phyloP scores from a whole-genome alignment of 192 early-diverging fungal species.

The Entomortierella lignicola region DNA sequence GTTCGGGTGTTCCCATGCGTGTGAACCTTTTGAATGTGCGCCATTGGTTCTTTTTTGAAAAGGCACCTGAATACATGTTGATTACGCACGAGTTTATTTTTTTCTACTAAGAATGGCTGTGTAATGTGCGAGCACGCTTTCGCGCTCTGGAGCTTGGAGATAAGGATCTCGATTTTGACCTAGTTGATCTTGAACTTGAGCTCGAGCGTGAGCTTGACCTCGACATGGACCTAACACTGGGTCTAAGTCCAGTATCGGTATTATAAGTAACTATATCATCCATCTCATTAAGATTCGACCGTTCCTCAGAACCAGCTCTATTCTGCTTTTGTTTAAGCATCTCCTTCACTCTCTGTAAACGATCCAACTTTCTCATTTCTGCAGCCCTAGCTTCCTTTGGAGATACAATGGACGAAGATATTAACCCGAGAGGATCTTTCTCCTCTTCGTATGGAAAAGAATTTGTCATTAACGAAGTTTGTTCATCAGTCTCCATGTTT shows the following conservation, averaged over 20 bases:
- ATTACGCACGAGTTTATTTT: neutral
- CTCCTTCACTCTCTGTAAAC: slow-evolving; percentile 38
- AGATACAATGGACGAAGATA: no score
- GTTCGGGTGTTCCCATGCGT: neutral
- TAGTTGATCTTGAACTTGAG: slow-evolving; percentile 13
- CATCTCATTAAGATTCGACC: neutral
- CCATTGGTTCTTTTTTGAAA: neutral
- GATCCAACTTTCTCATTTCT: slow-evolving; percentile 32
- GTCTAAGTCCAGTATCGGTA: neutral
- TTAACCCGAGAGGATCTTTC: neutral
- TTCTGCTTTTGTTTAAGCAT: slow-evolving; percentile 29
- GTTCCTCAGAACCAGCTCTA: neutral
- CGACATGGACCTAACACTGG: slow-evolving; percentile 1
- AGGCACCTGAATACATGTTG: neutral
- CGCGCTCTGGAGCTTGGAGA: slow-evolving; percentile 1
- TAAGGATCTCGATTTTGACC: neutral
- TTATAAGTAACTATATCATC: neutral
- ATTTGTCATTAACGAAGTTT: neutral
- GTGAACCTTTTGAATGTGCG: neutral
- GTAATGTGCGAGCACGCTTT: neutral
- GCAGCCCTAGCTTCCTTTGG: slow-evolving; percentile 3
- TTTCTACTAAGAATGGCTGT: neutral
- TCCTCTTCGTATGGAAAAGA: neutral
- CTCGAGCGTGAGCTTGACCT: slow-evolving; percentile 9
- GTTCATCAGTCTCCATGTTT: neutral